A percentile compares a stretch with the other conserved stretches of the same genome.
phyloP scores from a whole-genome alignment of 1,139 yeast genomes.

The Hemisphaericaspora xylofermentans region DNA sequence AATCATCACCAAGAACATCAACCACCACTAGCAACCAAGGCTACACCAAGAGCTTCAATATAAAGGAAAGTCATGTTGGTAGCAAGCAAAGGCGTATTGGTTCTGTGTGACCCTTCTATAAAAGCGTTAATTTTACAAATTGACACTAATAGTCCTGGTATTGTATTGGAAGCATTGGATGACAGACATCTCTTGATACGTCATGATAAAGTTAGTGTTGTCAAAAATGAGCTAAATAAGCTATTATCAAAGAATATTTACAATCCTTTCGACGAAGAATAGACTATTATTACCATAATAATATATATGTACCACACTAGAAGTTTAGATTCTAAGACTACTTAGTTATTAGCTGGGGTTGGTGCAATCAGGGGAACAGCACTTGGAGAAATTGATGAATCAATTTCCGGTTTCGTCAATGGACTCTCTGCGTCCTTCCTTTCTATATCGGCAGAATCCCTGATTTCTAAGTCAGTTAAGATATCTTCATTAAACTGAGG shows the following conservation, averaged over 20 bases:
- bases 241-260: slow-evolving; percentile 79
- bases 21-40: too few relatives aligned
- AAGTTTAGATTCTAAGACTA: too few relatives aligned
- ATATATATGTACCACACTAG: too few relatives aligned
- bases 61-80: slow-evolving; percentile 40
- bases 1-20: too few relatives aligned
- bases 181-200: slow-evolving; percentile 86
- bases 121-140: slow-evolving; percentile 80
- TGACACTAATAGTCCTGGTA: slow-evolving; percentile 70
- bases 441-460: not conserved
- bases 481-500: slow-evolving; percentile 23
- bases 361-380: too few relatives aligned
- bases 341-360: not conserved
- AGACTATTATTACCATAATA: not conserved
- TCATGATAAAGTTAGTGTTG: slow-evolving; percentile 67
- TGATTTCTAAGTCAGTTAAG: slow-evolving; percentile 17
- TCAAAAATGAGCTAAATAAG: slow-evolving; percentile 74
- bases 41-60: not conserved
- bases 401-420: not conserved
- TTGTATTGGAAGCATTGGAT: slow-evolving; percentile 81
- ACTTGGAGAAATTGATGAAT: slow-evolving; percentile 10
- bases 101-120: slow-evolving; percentile 84
- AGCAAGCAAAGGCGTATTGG: slow-evolving; percentile 47
- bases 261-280: slow-evolving; percentile 78
- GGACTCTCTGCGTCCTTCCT: not conserved